Percentiles rank a stretch among this genome's conserved stretches.
phyloP scores from a whole-genome alignment of 169 alveolate genomes.

The Plasmodium inui region DNA sequence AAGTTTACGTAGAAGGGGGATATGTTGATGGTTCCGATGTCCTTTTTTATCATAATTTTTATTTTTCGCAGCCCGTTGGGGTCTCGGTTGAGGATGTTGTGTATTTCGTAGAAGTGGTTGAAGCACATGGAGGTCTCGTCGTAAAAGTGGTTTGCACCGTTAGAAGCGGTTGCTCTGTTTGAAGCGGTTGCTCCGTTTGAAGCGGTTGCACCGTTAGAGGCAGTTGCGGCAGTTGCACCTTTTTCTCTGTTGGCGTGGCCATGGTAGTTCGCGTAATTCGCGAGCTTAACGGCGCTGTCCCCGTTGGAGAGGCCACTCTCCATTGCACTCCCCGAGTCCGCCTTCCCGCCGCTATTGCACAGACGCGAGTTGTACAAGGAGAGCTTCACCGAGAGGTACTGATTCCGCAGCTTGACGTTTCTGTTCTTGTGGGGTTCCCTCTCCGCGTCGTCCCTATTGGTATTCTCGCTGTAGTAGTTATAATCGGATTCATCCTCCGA shows the following conservation, averaged over 20 bases:
- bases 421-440: background rate
- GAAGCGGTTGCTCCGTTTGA: background rate
- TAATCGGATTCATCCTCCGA: slow-evolving; percentile 30
- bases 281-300: background rate
- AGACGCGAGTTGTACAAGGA: slow-evolving; percentile 34
- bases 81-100: slow-evolving; percentile 51
- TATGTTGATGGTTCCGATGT: slow-evolving; percentile 60
- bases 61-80: slow-evolving; percentile 69
- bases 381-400: background rate
- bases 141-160: background rate
- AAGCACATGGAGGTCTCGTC: slow-evolving; percentile 29
- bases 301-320: background rate
- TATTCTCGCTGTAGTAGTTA: slow-evolving; percentile 20
- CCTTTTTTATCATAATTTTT: slow-evolving; percentile 59
- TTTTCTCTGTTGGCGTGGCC: background rate
- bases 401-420: background rate
- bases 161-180: background rate
- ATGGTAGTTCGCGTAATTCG: background rate
- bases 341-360: slow-evolving; percentile 7
- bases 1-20: slow-evolving; percentile 70
- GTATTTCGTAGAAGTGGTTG: slow-evolving; percentile 54
- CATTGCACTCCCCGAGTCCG: background rate
- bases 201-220: background rate
- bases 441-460: background rate
- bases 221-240: too few relatives aligned